Percentiles rank a stretch among this genome's conserved stretches.
phyloP scores from a whole-genome alignment of 225 moss, liverwort and hornwort species.

The Pleurozium schreberi region DNA sequence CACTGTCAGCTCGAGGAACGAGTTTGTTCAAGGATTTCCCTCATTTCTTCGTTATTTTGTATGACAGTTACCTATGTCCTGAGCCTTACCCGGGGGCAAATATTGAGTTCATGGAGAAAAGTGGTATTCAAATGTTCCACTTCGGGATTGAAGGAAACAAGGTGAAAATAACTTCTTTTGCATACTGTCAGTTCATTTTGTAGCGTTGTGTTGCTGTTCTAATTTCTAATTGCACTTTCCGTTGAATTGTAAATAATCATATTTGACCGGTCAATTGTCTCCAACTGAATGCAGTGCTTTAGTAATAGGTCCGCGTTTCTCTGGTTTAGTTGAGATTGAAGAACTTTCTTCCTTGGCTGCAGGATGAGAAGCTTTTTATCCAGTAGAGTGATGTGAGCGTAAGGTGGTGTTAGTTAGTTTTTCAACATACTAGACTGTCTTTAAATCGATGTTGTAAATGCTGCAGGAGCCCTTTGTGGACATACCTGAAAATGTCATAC shows the following conservation, averaged over 20 bases:
- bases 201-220: neutral
- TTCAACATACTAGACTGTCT: neutral
- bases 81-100: constrained; percentile 87
- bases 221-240: neutral
- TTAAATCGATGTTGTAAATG: constrained; percentile 2
- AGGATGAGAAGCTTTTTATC: neutral
- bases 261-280: neutral
- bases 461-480: constrained; percentile 94
- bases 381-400: neutral
- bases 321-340: neutral
- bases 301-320: neutral
- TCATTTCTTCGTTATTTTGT: neutral
- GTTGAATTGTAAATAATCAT: too few species aligned
- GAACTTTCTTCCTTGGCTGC: neutral
- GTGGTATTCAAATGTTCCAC: constrained; percentile 63
- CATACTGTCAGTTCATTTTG: neutral
- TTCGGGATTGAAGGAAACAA: constrained; percentile 96
- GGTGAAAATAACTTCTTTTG: constrained; percentile 19
- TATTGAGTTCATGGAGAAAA: constrained; percentile 65
- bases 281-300: neutral
- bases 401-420: neutral
- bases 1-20: neutral
- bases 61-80: constrained; percentile 78
- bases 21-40: neutral
- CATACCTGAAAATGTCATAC: constrained; percentile 84